Conservation (phyloP, 108 stramenopile genomes). For the Cyclostephanos tholiformis region DNA sequence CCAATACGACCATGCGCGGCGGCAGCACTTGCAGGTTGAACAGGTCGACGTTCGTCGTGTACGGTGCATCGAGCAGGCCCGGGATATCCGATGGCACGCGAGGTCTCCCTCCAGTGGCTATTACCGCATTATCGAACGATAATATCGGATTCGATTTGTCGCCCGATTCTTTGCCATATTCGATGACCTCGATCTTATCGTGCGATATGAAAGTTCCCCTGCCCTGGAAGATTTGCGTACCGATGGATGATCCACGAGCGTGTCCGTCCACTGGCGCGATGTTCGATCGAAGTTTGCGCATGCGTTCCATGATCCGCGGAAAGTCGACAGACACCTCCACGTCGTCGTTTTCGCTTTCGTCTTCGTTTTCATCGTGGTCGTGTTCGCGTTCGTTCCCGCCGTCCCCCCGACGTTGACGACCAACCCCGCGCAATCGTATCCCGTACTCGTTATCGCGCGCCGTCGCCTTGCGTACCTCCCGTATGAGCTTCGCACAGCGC, state of each 20-base stretch:
- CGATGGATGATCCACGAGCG: slow-evolving; percentile 59
- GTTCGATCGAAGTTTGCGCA: slow-evolving; percentile 60
- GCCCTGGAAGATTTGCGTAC: slow-evolving; percentile 79
- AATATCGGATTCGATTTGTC: slow-evolving; percentile 49
- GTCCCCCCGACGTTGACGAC: too few species aligned
- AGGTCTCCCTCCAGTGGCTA: slow-evolving; percentile 93
- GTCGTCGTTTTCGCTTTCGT: neutral
- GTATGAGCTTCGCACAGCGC: slow-evolving; percentile 68
- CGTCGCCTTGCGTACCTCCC: slow-evolving; percentile 63
- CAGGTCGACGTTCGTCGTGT: slow-evolving; percentile 89
- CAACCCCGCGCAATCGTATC: slow-evolving; percentile 44
- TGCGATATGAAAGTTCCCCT: slow-evolving; percentile 66
- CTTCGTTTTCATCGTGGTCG: neutral
- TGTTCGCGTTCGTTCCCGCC: too few species aligned
- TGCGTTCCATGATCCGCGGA: slow-evolving; percentile 73
- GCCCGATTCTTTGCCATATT: slow-evolving; percentile 32
- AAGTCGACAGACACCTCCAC: slow-evolving; percentile 83
- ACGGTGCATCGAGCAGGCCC: slow-evolving; percentile 80
- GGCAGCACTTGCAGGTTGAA: slow-evolving; percentile 92
- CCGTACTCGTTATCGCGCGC: slow-evolving; percentile 69
- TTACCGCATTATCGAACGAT: slow-evolving; percentile 81
- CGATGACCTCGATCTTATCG: slow-evolving; percentile 74
- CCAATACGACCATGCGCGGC: slow-evolving; percentile 86
- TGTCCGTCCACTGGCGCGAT: slow-evolving; percentile 92
- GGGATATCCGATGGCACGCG: slow-evolving; percentile 62